Conservation (phyloP, 371 early-diverging fungal species). For the Mucor racemosus region DNA sequence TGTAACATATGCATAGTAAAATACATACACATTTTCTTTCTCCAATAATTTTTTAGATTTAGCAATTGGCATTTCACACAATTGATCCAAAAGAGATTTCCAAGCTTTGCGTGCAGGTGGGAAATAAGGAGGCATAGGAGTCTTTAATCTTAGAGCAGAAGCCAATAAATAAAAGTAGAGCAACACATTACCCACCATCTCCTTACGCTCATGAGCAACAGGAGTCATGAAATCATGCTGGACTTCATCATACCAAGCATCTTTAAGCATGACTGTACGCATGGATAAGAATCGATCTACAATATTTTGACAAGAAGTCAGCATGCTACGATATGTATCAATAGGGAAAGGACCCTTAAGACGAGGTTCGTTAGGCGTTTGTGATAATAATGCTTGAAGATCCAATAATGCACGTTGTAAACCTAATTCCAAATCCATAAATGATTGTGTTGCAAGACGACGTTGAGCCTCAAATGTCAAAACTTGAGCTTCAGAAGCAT, state of each 20-base stretch:
- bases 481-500: slow-evolving; percentile 36
- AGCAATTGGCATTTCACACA: slow-evolving; percentile 56
- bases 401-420: slow-evolving; percentile 71
- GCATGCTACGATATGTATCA: slow-evolving; percentile 66
- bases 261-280: slow-evolving; percentile 68
- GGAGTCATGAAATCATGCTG: slow-evolving; percentile 62
- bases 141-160: slow-evolving; percentile 78
- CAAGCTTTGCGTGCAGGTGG: slow-evolving; percentile 71
- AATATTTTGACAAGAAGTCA: slow-evolving; percentile 74
- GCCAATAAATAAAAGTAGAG: slow-evolving; percentile 82
- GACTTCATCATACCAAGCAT: slow-evolving; percentile 62
- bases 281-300: slow-evolving; percentile 76
- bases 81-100: slow-evolving; percentile 45
- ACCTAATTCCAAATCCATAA: slow-evolving; percentile 74
- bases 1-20: slow-evolving; percentile 81
- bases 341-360: slow-evolving; percentile 84
- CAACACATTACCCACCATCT: slow-evolving; percentile 75
- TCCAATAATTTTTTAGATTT: slow-evolving; percentile 51
- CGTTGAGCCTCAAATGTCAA: slow-evolving; percentile 40
- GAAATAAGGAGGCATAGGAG: slow-evolving; percentile 82
- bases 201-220: slow-evolving; percentile 59
- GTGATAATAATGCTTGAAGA: slow-evolving; percentile 63
- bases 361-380: slow-evolving; percentile 85
- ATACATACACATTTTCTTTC: slow-evolving; percentile 68
- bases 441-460: slow-evolving; percentile 45